Evolutionary conservation across 768 basidiomycete species (phyloP), one percentile per base, ranked within the genome.

Genomic region (Rhizopogon rudus): DNA sequence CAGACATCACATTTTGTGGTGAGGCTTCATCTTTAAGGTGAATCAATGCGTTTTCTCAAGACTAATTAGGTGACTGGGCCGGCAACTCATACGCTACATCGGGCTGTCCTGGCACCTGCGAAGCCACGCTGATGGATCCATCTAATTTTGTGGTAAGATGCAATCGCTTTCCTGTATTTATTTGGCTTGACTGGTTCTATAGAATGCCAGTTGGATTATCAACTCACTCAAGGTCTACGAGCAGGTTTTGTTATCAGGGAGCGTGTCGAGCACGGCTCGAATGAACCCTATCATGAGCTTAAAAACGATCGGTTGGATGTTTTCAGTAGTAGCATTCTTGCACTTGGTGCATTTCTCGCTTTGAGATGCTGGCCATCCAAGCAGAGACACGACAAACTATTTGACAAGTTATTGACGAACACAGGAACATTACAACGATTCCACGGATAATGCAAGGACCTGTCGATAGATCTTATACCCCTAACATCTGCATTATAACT

Each of bases 1-100:
- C 42, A 91, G 88, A 91, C 65, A 89, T 91, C 60, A 91, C 89
- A 2, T 88, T 91, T 61, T 91, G 90, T 62, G 89, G 88, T 84
- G 66, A 64, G 77, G 52, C 51, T 54, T 51, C 55, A 53, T 53
- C 17, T 51, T 22, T 50, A 14, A 43, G 12, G n/a, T 49, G 3
- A 25, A 39, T 49, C 31, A 16, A 37, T 22, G 6, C 17, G 37
- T 25, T 35, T 52, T 41, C 50, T 61, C 22, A 65, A 53, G 46
- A 29, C 20, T 52, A 9, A 58, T 12, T 48, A 88, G 86, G 86
- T 61, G 88, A 90, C 69, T 91, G 89, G 90, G 90, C 90, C 14
- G 89, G 88, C 28, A 89, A 90, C 65, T 84, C 86, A 5, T 91
- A 91, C 61, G 78, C 81, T 5, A 86, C 86, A 9, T 84, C 80